Conservation (phyloP, 192 early-diverging fungal genomes). For the Coemansia sp. region DNA sequence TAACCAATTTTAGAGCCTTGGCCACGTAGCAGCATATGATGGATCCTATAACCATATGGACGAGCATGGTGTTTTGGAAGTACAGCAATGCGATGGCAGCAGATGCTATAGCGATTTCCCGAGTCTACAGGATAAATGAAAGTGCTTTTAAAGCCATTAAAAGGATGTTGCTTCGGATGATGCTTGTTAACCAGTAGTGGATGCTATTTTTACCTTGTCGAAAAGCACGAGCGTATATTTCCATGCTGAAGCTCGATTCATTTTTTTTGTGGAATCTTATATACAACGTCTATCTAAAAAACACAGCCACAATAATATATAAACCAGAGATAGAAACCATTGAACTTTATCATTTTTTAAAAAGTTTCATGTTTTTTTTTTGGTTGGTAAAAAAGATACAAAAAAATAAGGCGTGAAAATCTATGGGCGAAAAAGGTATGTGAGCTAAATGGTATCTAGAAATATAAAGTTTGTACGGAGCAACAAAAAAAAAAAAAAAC, state of each 20-base stretch:
- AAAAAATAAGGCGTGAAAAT: neutral
- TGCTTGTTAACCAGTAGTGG: too few relatives aligned
- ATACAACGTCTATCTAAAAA: too few relatives aligned
- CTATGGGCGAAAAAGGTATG: neutral
- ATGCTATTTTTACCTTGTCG: slow-evolving; percentile 20
- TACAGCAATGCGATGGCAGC: slow-evolving; percentile 19
- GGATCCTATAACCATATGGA: slow-evolving; percentile 20
- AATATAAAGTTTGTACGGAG: neutral
- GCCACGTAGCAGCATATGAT: slow-evolving; percentile 18
- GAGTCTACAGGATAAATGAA: slow-evolving; percentile 8
- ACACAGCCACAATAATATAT: too few relatives aligned
- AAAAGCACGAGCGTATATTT: slow-evolving; percentile 13
- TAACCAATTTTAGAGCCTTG: slow-evolving; percentile 36
- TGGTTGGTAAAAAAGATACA: neutral
- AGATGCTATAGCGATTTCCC: slow-evolving; percentile 31
- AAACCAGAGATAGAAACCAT: too few relatives aligned
- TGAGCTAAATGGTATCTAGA: too few relatives aligned
- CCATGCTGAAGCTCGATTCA: neutral
- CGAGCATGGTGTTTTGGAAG: slow-evolving; percentile 29
- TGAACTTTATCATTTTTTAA: too few relatives aligned
- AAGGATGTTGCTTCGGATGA: too few relatives aligned
- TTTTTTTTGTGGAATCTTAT: neutral
- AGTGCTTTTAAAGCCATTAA: too few relatives aligned
- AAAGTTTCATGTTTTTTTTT: neutral
- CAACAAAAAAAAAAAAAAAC: slow-evolving; percentile 5